phyloP scores from a whole-genome alignment of 2,329 filamentous ascomycete species.

The Amesomyces nigricolor region DNA sequence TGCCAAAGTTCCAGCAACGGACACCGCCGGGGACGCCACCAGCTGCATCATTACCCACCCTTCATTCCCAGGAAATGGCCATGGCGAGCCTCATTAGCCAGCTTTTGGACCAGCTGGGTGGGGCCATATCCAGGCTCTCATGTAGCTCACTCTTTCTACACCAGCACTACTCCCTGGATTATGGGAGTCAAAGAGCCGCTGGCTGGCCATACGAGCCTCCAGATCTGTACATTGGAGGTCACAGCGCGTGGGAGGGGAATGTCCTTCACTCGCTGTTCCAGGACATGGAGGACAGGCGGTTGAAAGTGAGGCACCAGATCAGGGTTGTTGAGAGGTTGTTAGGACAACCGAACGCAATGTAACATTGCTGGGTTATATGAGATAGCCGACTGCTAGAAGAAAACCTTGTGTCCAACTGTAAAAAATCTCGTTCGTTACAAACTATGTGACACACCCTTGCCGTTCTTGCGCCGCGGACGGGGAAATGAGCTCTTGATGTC shows the following conservation, averaged over 20 bases:
- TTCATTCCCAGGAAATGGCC: slow-evolving; percentile 5
- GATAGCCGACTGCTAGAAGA: not conserved
- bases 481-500: no score
- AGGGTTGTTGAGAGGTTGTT: slow-evolving; percentile 7
- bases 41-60: not conserved
- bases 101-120: slow-evolving; percentile 11
- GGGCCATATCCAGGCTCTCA: slow-evolving; percentile 1
- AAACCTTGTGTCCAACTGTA: no score
- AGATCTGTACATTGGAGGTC: no score
- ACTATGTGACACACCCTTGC: no score
- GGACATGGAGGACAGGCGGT: slow-evolving; percentile 15
- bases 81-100: slow-evolving; percentile 15
- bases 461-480: no score
- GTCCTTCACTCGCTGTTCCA: not conserved
- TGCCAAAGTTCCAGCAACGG: not conserved
- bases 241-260: not conserved
- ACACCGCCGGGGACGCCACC: slow-evolving; percentile 7
- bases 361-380: no score
- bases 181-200: no score
- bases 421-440: no score
- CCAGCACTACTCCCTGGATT: not conserved
- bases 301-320: slow-evolving; percentile 2
- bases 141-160: no score
- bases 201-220: no score
- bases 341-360: not conserved